phyloP scores from a whole-genome alignment of 139 green algal genomes.

The Tetradesmus lagerheimii region DNA sequence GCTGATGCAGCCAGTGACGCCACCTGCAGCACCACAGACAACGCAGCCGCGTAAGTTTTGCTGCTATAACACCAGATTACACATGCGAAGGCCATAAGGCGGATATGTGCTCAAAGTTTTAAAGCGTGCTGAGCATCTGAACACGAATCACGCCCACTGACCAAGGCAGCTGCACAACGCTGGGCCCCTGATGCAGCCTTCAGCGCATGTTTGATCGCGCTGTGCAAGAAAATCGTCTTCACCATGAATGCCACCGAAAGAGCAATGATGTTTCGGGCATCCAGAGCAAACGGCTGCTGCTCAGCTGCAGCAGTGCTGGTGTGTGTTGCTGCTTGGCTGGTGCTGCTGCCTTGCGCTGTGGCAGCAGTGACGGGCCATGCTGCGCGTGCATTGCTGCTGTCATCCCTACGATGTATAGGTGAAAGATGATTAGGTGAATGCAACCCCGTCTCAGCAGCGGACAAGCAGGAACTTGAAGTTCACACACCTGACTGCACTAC shows the following conservation, averaged over 20 bases:
- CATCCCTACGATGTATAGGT: neutral
- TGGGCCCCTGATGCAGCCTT: neutral
- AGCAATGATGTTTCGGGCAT: neutral
- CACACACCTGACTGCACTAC: neutral
- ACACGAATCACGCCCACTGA: neutral
- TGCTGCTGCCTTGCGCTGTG: neutral
- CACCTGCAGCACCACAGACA: neutral
- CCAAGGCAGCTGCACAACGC: neutral
- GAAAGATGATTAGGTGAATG: neutral
- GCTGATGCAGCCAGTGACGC: conserved; percentile 46
- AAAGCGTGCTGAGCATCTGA: no score
- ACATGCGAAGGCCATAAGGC: no score
- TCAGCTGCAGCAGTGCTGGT: neutral
- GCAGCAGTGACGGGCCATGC: neutral
- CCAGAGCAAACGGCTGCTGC: neutral
- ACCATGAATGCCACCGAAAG: conserved; percentile 9
- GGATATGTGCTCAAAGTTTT: no score
- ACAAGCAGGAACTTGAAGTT: neutral
- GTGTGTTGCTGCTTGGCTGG: neutral
- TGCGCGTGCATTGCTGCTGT: neutral
- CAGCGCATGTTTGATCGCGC: neutral
- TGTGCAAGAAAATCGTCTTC: neutral
- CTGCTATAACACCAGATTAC: no score
- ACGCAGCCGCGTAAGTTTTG: no score
- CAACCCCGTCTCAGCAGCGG: neutral